Conservation (phyloP, 1,139 yeast genomes). For the Kodamaea anthophila region DNA sequence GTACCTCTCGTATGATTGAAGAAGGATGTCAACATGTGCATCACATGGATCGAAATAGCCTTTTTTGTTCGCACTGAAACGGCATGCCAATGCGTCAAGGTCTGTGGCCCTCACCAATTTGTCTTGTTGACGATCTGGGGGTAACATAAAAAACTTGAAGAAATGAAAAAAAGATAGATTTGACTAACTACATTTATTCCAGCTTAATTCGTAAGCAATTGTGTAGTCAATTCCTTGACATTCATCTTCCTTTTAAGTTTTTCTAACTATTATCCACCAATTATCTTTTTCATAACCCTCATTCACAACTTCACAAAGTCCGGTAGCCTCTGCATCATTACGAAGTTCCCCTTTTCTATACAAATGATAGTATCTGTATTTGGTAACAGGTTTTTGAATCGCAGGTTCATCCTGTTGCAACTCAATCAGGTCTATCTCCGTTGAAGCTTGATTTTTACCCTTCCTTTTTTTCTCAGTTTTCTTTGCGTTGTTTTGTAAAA, state of each 20-base stretch:
- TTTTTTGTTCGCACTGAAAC: constrained; percentile 50
- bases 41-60: constrained; percentile 52
- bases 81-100: constrained; percentile 75
- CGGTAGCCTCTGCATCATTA: constrained; percentile 61
- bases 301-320: constrained; percentile 53
- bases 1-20: constrained; percentile 33
- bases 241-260: constrained; percentile 6
- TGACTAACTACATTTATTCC: constrained; percentile 2
- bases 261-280: constrained; percentile 64
- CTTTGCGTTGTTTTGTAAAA: constrained; percentile 43
- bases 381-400: constrained; percentile 36
- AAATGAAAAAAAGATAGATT: too few species aligned
- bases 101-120: constrained; percentile 67
- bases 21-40: constrained; percentile 36
- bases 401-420: constrained; percentile 1
- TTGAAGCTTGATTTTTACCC: constrained; percentile 9
- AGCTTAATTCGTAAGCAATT: constrained; percentile 1
- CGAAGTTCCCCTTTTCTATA: constrained; percentile 79
- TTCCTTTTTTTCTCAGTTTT: constrained; percentile 20
- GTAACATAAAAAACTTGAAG: constrained; percentile 17
- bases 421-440: constrained; percentile 10
- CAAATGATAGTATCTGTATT: constrained; percentile 82
- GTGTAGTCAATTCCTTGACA: background rate
- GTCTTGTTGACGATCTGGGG: constrained; percentile 37
- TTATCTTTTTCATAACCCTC: constrained; percentile 90